Evolutionary conservation across 2,329 filamentous ascomycete species (phyloP), one percentile per base, ranked within the genome.

Genomic region (Colletotrichum agaves): DNA sequence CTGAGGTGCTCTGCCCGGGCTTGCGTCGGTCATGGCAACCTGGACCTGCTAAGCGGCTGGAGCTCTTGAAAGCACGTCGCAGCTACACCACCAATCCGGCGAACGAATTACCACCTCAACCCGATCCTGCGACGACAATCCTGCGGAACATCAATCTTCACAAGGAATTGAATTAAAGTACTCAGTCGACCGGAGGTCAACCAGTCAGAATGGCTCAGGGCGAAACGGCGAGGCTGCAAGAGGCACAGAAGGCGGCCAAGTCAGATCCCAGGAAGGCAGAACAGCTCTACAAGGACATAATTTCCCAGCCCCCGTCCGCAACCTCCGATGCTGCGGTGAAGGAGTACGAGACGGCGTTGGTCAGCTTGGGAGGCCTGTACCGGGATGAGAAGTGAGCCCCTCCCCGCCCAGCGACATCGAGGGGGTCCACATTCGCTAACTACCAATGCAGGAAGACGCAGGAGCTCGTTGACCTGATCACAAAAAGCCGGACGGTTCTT

Each of bases 341-440:
- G 80, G 93, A 97, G 80, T 99, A 98, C 75, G 96, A 99, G 84
- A 87, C 87, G 73, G 94, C 96, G 27, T 82, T 99, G 78, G 88
- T 98, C 76, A 93, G 91, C 72, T 83, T 99, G 77, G 96, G 96
- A 75, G 92, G 97, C 87, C 87, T 98, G 72, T 98, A 98, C 81
- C 89, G 94, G 73, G 94, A 98, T 81, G 89, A 93, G 82, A 93
- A 92, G 90, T 92, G 81, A 80, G 90, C 44, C 39, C 23, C 52
- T 31, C 43, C 47, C 37, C 41, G 49, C 57, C 56, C 60, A 19
- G 68, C 71, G 65, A 81, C 71, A 65, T 58, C 27, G 43, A 61
- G 37, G 46, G 58, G 46, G 15, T 31, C 44, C 44, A 43, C 53
- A 39, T 59, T 55, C 52, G 64, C 65, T 69, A 57, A 70, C 41